Evolutionary conservation across 352 stramenopile genomes (phyloP).

Genomic region (Pythium guiyangense): DNA sequence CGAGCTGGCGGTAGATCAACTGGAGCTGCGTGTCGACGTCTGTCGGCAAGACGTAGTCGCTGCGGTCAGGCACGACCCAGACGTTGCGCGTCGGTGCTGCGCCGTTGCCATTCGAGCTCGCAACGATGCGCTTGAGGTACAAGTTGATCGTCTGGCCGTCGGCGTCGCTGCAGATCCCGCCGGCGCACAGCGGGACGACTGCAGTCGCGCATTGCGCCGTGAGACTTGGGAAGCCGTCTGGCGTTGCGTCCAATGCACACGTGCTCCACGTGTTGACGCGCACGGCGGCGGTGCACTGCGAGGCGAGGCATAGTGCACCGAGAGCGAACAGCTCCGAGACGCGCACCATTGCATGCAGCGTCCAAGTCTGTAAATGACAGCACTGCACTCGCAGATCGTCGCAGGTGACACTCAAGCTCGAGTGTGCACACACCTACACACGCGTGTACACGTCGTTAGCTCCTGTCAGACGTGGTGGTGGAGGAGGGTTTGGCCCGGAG

Average conservation of each 20-base stretch:
- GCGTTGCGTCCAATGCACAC: constrained; percentile 23
- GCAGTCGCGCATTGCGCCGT: constrained; percentile 34
- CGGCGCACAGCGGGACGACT: constrained; percentile 40
- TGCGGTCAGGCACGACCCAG: constrained; percentile 41
- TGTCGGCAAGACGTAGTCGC: constrained; percentile 8
- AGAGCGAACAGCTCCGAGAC: not conserved
- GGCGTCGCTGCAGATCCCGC: constrained; percentile 32
- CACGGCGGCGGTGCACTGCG: constrained; percentile 1
- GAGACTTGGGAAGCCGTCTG: constrained; percentile 21
- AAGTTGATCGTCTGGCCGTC: constrained; percentile 40
- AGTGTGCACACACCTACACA: not conserved
- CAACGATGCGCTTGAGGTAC: constrained; percentile 50
- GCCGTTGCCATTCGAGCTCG: constrained; percentile 11
- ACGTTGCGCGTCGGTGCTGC: constrained; percentile 15
- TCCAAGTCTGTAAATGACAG: not conserved
- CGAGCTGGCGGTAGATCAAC: constrained; percentile 40
- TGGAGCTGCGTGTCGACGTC: constrained; percentile 42
- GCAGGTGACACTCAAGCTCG: not conserved
- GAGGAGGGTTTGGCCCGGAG: not conserved
- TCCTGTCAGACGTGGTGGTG: not conserved
- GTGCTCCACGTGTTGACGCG: constrained; percentile 26
- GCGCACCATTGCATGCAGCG: not conserved
- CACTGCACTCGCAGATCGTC: not conserved
- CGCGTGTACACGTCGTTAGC: not conserved
- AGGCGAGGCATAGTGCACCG: not conserved